Conservation (phyloP, 2,329 filamentous ascomycete genomes). For the Didymella glomerata region DNA sequence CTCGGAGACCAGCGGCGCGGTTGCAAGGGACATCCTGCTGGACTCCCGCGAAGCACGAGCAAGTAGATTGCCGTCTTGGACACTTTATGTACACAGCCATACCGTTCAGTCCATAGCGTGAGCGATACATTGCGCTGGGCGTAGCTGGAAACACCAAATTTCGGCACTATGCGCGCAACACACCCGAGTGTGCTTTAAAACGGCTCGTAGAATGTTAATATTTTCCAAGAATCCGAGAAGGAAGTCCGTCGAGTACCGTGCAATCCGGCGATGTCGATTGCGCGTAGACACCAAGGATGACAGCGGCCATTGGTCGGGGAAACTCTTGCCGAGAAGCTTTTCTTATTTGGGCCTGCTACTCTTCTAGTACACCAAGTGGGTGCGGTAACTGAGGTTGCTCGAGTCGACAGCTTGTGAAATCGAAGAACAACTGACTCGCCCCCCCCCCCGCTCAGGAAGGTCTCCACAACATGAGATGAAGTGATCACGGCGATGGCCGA, state of each 20-base stretch:
- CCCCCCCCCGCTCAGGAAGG: not conserved
- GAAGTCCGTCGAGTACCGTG: not conserved
- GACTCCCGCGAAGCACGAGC: not conserved
- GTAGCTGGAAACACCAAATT: not conserved
- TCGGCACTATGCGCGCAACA: not conserved
- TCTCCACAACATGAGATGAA: not conserved
- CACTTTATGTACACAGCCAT: not conserved
- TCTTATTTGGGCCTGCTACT: not conserved
- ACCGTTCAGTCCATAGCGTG: not conserved
- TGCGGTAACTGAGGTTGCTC: not conserved
- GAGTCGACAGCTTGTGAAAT: not conserved
- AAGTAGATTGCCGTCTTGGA: not conserved
- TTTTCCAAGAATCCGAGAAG: not conserved
- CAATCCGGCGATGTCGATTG: not conserved
- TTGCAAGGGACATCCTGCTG: not conserved
- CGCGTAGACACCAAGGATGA: not conserved
- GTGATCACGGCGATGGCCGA: not conserved
- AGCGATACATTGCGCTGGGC: not conserved
- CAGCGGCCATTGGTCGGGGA: not conserved
- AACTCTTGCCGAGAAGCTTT: not conserved
- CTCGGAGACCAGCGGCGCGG: not conserved
- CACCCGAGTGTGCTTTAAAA: not conserved
- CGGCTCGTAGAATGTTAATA: not conserved
- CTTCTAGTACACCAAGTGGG: not conserved
- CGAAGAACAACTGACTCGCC: not conserved